These are phyloP conservation scores for Chamaenerion angustifolium DNA, from an alignment of 345 rosid genomes.

Conservation along the genomic window DNA sequence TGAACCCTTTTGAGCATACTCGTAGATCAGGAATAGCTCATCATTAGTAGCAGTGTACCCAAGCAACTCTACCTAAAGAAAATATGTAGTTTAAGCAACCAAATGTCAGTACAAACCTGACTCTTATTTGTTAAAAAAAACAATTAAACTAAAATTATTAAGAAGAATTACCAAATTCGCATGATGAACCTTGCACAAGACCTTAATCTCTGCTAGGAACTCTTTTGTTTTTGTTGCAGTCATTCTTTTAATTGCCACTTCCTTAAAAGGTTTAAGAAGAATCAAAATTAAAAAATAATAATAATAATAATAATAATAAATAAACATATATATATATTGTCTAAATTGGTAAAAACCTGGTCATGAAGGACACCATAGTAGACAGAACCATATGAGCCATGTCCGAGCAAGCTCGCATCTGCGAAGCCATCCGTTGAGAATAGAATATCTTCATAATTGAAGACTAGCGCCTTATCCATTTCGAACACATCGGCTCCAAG, in stretches of 20 bases:
- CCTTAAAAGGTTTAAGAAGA: slow-evolving; percentile 29
- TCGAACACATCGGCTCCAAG: slow-evolving; percentile 56
- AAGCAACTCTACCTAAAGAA: slow-evolving; percentile 83
- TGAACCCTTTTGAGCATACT: slow-evolving; percentile 84
- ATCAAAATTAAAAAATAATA: background rate
- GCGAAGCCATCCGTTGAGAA: slow-evolving; percentile 68
- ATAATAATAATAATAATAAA: too few species aligned
- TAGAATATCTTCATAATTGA: slow-evolving; percentile 58
- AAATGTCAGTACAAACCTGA: too few species aligned
- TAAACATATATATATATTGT: background rate
- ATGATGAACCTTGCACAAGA: slow-evolving; percentile 92
- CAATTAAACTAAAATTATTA: too few species aligned
- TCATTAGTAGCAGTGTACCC: slow-evolving; percentile 71
- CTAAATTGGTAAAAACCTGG: slow-evolving; percentile 38
- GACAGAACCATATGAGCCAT: slow-evolving; percentile 87
- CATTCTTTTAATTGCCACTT: slow-evolving; percentile 87
- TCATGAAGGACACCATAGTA: slow-evolving; percentile 62
- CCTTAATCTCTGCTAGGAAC: slow-evolving; percentile 92
- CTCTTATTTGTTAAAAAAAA: too few species aligned
- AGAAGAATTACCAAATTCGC: slow-evolving; percentile 60
- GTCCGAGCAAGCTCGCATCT: slow-evolving; percentile 80
- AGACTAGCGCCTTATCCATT: slow-evolving; percentile 75
- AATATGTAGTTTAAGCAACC: slow-evolving; percentile 6
- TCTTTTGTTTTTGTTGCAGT: slow-evolving; percentile 86
- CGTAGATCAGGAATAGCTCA: slow-evolving; percentile 81